Conservation (phyloP, 768 basidiomycete species). For the Candolleomyces aberdarensis region DNA sequence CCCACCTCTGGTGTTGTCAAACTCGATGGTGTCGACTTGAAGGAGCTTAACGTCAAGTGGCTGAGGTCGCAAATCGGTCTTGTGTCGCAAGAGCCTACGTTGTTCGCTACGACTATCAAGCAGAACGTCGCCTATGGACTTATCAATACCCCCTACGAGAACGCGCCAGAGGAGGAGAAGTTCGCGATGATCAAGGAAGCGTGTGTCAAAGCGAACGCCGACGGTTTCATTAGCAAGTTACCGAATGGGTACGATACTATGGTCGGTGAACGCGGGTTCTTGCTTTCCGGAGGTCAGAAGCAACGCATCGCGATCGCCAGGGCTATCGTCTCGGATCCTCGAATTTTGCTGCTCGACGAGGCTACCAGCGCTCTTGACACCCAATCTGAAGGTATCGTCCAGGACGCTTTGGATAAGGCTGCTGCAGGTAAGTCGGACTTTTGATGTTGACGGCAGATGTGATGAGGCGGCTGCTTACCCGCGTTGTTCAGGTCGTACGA, state of each 20-base stretch:
- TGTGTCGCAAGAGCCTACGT: constrained; percentile 73
- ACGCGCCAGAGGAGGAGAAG: constrained; percentile 41
- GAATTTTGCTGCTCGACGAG: constrained; percentile 74
- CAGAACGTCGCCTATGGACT: constrained; percentile 76
- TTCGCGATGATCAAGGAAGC: constrained; percentile 46
- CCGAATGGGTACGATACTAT: constrained; percentile 77
- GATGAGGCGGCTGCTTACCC: background rate
- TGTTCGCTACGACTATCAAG: constrained; percentile 74
- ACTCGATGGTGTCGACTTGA: constrained; percentile 49
- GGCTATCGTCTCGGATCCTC: constrained; percentile 76
- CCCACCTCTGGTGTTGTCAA: constrained; percentile 57
- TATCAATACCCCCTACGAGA: constrained; percentile 17
- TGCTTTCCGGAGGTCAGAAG: constrained; percentile 57
- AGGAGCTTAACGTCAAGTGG: constrained; percentile 54
- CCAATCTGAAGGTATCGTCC: constrained; percentile 73
- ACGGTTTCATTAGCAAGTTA: constrained; percentile 69
- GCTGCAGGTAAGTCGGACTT: constrained; percentile 39
- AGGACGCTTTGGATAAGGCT: constrained; percentile 79
- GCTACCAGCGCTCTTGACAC: constrained; percentile 79
- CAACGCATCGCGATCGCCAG: constrained; percentile 79
- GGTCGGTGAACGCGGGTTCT: constrained; percentile 53
- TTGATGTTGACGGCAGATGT: background rate
- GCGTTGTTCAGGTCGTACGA: constrained; percentile 44
- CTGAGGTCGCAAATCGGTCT: constrained; percentile 73
- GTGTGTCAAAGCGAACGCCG: constrained; percentile 65